Evolutionary conservation across 345 rosid genomes (phyloP).

Genomic region (Erucastrum elatum): DNA sequence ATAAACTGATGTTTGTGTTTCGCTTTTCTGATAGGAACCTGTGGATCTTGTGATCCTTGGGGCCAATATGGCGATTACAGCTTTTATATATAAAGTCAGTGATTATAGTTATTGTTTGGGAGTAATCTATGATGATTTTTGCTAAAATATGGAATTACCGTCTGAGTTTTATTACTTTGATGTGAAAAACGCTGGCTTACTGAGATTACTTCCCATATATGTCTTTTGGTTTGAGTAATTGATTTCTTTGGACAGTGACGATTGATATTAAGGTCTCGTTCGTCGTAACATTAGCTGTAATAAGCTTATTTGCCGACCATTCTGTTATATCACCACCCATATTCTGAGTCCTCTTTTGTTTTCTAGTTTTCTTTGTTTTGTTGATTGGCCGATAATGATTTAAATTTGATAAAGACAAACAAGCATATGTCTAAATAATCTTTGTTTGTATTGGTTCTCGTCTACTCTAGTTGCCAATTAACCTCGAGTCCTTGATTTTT

Average conservation of each 20-base stretch:
- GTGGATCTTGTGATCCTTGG: slow-evolving; percentile 46
- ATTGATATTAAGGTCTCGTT: not conserved
- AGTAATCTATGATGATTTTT: slow-evolving; percentile 5
- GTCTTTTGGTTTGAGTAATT: too few relatives aligned
- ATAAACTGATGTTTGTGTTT: slow-evolving; percentile 43
- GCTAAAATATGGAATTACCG: slow-evolving; percentile 82
- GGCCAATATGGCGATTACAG: slow-evolving; percentile 43
- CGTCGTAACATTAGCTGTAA: slow-evolving; percentile 2
- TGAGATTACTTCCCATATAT: slow-evolving; percentile 7
- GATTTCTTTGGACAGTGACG: not conserved
- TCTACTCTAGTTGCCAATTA: too few relatives aligned
- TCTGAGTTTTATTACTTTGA: slow-evolving; percentile 47
- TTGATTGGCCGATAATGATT: too few relatives aligned
- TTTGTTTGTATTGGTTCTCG: too few relatives aligned
- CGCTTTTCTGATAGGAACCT: slow-evolving; percentile 66
- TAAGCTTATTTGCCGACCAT: not conserved
- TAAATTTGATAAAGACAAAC: slow-evolving; percentile 52
- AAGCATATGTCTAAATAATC: slow-evolving; percentile 84
- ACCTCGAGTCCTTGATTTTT: too few relatives aligned
- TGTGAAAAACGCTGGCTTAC: slow-evolving; percentile 34
- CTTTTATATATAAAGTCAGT: not conserved
- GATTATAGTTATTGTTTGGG: not conserved
- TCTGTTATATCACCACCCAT: slow-evolving; percentile 4
- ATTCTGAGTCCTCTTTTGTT: too few relatives aligned
- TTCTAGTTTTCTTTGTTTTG: too few relatives aligned